phyloP scores from a whole-genome alignment of 345 rosid species.

The Toxicodendron radicans region DNA sequence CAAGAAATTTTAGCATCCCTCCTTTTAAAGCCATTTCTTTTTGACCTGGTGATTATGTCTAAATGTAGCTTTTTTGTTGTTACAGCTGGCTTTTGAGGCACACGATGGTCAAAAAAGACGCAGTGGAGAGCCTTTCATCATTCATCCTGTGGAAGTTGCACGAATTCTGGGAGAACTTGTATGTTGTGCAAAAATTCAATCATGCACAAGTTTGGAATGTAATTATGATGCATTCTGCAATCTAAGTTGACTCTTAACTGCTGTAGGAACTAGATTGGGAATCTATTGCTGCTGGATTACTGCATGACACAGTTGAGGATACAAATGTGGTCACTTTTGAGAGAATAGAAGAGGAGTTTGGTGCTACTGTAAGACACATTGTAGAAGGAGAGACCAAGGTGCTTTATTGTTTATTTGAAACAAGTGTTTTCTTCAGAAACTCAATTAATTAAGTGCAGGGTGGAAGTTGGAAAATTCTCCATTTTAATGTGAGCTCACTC shows the following conservation, averaged over 20 bases:
- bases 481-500: constrained; percentile 9
- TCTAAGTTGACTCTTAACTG: constrained; percentile 25
- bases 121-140: constrained; percentile 97
- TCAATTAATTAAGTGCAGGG: constrained; percentile 2
- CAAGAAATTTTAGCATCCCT: not conserved
- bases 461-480: constrained; percentile 1
- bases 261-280: constrained; percentile 97
- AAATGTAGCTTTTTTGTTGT: constrained; percentile 31
- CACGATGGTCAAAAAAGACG: constrained; percentile 96
- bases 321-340: constrained; percentile 88
- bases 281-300: constrained; percentile 92
- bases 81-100: constrained; percentile 94
- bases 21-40: constrained; percentile 1
- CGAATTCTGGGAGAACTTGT: constrained; percentile 97
- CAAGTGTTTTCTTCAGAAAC: constrained; percentile 6
- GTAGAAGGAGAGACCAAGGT: constrained; percentile 99
- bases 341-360: constrained; percentile 89
- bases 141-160: constrained; percentile 99
- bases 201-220: constrained; percentile 13
- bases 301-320: constrained; percentile 99
- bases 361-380: constrained; percentile 83
- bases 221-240: constrained; percentile 19
- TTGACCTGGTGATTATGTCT: constrained; percentile 19
- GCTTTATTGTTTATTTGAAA: constrained; percentile 19
- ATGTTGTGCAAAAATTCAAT: constrained; percentile 35